Evolutionary conservation across 2,329 filamentous ascomycete genomes (phyloP), one percentile per base, ranked within the genome.

Genomic region (Fusarium incarnatum): DNA sequence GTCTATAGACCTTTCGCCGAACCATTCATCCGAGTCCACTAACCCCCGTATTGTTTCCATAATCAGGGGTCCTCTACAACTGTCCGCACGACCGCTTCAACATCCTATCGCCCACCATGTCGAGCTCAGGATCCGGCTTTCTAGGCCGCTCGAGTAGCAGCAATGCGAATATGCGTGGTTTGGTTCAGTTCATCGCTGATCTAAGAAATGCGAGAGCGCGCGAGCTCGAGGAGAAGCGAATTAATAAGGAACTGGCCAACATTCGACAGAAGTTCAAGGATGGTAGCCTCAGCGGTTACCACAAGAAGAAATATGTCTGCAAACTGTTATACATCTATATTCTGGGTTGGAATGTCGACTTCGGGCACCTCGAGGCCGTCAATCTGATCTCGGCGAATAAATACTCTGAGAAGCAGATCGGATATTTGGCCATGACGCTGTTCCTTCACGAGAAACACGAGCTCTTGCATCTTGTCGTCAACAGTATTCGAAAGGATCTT

Each of bases 301-400:
- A 98, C 85, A 98, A 97, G 86, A 99, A 99, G 88, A 99, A 99
- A 92, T 99, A 99, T 80, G 96, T 99, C 73, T 99, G 96, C 93
- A 99, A 99, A 90, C 89, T 99, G 73, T 86, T 99, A 67, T 99
- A 99, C 81, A 98, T 99, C 77, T 99, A 99, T 81, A 99, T 99
- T 65, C 88, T 99, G 71, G 96, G 96, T 50, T 99, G 96, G 92
- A 95, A 99, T 80, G 95, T 99, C 82, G 97, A 98, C 81, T 99
- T 99, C 81, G 96, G 96, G 59, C 96, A 99, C 79, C 89, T 99
- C 73, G 96, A 99, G 83, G 97, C 97, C 34, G 95, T 99, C 78
- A 98, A 98, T 78, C 88, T 99, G 77, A 97, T 99, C 74, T 98
- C 95, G 28, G 94, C 95, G 59, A 94, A 87, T 77, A 99, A 98